Evolutionary conservation across 202 grass and related monocot species (phyloP), one percentile per base, ranked within the genome.

Genomic region (Panicum virgatum): DNA sequence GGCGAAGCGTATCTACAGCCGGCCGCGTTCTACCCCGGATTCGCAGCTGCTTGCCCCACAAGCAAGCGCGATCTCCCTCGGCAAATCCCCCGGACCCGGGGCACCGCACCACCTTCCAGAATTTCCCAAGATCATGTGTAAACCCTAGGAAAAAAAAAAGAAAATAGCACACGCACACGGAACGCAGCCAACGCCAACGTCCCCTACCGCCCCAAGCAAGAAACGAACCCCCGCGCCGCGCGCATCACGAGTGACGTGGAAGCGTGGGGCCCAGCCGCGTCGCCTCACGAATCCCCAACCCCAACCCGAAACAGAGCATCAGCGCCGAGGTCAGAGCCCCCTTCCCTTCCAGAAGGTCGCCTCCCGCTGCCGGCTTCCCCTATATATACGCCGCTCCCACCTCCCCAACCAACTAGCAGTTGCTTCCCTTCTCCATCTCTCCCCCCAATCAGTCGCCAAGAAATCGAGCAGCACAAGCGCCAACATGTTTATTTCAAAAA

Each of bases 211-310:
- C 32, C 32, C 32, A 34, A 34, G 32, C 48, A 72, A 61, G 53
- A 61, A 81, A 77, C 27, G 71, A 53, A 69, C 27, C 38, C n/a
- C n/a, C n/a, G n/a, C 66, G 23, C 67, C 65, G 43, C 67, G 59
- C 61, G 78, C 66, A 40, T 82, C 87, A 82, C 83, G 18, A 61
- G 18, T 82, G 87, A 85, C 83, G 87, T 82, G 72, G 72, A 50
- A 5, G 0, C 20, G 32, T 34, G 27, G 10, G 2, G 2, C 19
- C 47, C 9, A 39, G 27, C 5, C 25, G 15, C 18, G 50, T 40
- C 62, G 25, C 9, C 29, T 6, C 57, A 9, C 50, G 1, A 23
- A 0, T 23, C 1, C 25, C 56, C 23, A 45, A 7, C 7, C 29
- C 6, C 6, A 3, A 2, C 29, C 29, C 29, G 11, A 15, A 4